Evolutionary conservation across 139 green algal species (phyloP).

Genomic region (Chlamydomonas applanata): DNA sequence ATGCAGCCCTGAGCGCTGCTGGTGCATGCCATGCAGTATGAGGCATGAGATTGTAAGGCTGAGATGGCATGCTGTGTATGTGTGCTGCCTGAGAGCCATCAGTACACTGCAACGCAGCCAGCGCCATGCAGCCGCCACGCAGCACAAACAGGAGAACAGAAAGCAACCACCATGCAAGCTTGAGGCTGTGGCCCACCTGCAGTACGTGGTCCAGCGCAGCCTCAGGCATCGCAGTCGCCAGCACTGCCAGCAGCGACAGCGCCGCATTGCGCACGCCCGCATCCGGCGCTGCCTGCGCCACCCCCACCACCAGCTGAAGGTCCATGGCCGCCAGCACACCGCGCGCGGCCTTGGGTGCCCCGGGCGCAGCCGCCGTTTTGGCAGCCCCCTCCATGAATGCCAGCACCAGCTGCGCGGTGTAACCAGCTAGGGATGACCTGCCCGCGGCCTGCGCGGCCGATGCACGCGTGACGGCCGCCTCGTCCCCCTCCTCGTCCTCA

Average conservation of each 20-base stretch:
- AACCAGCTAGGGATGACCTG: slow-evolving; percentile 39
- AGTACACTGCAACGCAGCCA: neutral
- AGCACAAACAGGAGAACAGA: neutral
- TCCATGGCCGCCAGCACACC: slow-evolving; percentile 23
- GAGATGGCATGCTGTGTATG: too few relatives aligned
- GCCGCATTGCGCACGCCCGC: slow-evolving; percentile 62
- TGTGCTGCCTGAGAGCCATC: neutral
- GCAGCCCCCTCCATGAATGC: slow-evolving; percentile 31
- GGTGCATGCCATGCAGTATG: too few relatives aligned
- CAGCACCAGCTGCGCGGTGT: slow-evolving; percentile 60
- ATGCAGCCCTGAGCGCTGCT: too few relatives aligned
- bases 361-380: neutral
- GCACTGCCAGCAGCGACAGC: slow-evolving; percentile 58
- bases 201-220: slow-evolving; percentile 59
- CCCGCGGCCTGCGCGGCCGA: neutral
- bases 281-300: slow-evolving; percentile 53
- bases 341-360: neutral
- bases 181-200: slow-evolving; percentile 58
- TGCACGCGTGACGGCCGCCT: neutral
- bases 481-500: slow-evolving; percentile 7
- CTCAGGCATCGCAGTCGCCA: slow-evolving; percentile 45
- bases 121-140: neutral
- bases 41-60: too few relatives aligned
- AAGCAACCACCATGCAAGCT: too few relatives aligned
- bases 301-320: slow-evolving; percentile 54